Evolutionary conservation across 805 yeast genomes (phyloP), one percentile per base, ranked within the genome.

Genomic region (Spathaspora sp.): DNA sequence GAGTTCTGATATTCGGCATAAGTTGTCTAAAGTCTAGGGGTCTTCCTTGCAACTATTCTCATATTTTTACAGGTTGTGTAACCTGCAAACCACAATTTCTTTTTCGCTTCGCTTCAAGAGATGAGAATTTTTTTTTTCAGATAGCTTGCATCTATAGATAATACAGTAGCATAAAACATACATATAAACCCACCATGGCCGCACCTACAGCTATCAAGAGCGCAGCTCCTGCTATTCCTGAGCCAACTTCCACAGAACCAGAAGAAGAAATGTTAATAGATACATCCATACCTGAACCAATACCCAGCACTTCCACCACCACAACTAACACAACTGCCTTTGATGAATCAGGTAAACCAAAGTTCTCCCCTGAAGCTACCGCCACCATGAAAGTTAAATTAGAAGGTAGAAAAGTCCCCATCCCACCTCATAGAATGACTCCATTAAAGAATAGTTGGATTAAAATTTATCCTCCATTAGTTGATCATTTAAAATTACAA

Each of bases 391-490:
- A 78, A 56, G 92, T 89, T 29, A 90, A 90, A 69, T 73, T 86
- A 49, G 97, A 93, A 69, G 79, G 86, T 50, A 80, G 98, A 73
- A 92, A 92, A 64, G 88, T 94, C 10, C 82, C 93, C 2, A 96
- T 94, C 31, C 99, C 99, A 42, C 98, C 97, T 29, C 98, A 94
- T 68, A 82, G 99, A 78, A 87, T 94, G 91, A 80, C 96, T 1
- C 99, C 99, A 20, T 79, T 94, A 62, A 88, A 90, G 68, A 82
- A 82, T 57, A 79, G 85, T 45, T 94, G 99, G 99, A 80, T 89
- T 44, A 94, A 94, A 67, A 86, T 94, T 44, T 94, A 94, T 66
- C 96, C 96, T 32, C 98, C 99, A 5, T 75, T 94, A 58, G 98
- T 94, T 38, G 97, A 94, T 56, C 97, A 92, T 70, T 78, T 94